A percentile compares a stretch with the other conserved stretches of the same genome.
Evolutionary conservation across 177 flowering plant genomes (phyloP).

Genomic region (Telopea speciosissima): DNA sequence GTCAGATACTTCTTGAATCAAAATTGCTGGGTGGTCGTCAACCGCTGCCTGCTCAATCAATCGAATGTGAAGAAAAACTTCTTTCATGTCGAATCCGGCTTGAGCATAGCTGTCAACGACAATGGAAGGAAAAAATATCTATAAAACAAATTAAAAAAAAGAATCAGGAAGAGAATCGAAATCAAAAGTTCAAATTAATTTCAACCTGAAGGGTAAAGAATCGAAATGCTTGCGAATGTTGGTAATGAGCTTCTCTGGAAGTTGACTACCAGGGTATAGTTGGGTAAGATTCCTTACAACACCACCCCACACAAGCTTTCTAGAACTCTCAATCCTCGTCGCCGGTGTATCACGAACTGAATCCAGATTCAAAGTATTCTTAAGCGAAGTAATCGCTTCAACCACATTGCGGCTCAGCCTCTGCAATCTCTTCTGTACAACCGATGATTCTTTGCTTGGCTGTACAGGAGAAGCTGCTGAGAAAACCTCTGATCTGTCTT

Average conservation of each 20-base stretch:
- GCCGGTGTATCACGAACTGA: conserved; percentile 39
- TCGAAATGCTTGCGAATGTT: conserved; percentile 86
- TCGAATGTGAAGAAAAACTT: conserved; percentile 78
- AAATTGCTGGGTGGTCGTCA: conserved; percentile 62
- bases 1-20: conserved; percentile 59
- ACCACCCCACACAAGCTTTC: conserved; percentile 68
- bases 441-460: conserved; percentile 25
- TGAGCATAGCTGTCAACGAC: conserved; percentile 60
- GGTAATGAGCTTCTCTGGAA: conserved; percentile 85
- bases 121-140: conserved; percentile 1
- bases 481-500: conserved; percentile 63
- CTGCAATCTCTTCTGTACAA: conserved; percentile 59
- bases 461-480: conserved; percentile 6
- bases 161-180: background rate
- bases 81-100: conserved; percentile 90
- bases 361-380: conserved; percentile 76
- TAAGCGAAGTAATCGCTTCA: conserved; percentile 69
- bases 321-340: conserved; percentile 38
- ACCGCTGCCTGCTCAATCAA: conserved; percentile 70
- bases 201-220: conserved; percentile 80
- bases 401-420: conserved; percentile 68
- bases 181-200: background rate
- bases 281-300: conserved; percentile 79
- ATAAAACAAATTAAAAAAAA: background rate
- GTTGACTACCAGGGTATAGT: conserved; percentile 89